A percentile compares a stretch with the other conserved stretches of the same genome.
Evolutionary conservation across 176 grass and related monocot genomes (phyloP).

Genomic region (Typha latifolia): DNA sequence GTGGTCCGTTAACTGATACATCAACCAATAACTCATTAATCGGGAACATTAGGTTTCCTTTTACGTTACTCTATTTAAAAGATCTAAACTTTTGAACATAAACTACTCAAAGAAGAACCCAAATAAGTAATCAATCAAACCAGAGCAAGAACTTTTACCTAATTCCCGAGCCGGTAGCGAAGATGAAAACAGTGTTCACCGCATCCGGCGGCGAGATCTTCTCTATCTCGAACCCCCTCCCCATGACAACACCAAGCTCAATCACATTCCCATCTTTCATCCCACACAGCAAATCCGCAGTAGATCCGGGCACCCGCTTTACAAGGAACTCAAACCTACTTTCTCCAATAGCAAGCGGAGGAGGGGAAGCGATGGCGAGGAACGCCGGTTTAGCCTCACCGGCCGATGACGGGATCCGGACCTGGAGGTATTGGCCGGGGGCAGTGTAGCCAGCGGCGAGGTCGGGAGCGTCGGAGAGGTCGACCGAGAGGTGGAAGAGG

Average conservation of each 20-base stretch:
- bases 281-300: constrained; percentile 44
- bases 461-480: constrained; percentile 50
- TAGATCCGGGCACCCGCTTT: constrained; percentile 57
- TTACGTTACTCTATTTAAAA: too few relatives aligned
- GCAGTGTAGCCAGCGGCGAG: constrained; percentile 26
- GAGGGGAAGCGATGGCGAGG: constrained; percentile 71
- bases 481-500: constrained; percentile 48
- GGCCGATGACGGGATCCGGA: constrained; percentile 45
- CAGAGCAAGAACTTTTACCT: constrained; percentile 25
- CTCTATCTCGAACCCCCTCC: constrained; percentile 57
- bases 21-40: too few relatives aligned
- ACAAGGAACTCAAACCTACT: constrained; percentile 54
- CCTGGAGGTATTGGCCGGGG: constrained; percentile 58
- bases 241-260: constrained; percentile 71
- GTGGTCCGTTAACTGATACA: too few relatives aligned
- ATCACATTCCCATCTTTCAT: constrained; percentile 55
- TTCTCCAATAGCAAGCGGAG: constrained; percentile 7
- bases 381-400: constrained; percentile 41
- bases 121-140: background rate
- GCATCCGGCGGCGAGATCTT: constrained; percentile 37
- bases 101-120: too few relatives aligned
- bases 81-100: too few relatives aligned
- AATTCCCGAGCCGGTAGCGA: constrained; percentile 81
- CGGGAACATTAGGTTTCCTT: too few relatives aligned
- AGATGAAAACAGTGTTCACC: constrained; percentile 48